Base-by-base conservation (phyloP, 176 grass and related monocot species). In the Secale cereale region DNA sequence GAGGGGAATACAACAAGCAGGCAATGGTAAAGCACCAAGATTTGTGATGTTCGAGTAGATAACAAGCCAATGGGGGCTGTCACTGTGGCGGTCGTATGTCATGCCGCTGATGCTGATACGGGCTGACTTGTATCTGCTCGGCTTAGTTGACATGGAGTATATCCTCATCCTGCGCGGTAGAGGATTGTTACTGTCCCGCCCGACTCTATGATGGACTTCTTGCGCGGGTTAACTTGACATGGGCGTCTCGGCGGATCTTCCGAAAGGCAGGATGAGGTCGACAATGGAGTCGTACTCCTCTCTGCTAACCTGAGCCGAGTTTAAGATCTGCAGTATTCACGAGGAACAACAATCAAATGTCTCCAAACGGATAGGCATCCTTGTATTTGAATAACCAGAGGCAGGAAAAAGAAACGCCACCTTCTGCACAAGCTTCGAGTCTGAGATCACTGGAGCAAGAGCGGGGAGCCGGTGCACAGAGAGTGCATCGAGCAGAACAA, bases 401-500 rank as follows among this genome's bases (percentile, higher is more conserved):
- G 65, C 19, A 71, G 10, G 39, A 19, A 11, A 62, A 77, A 20
- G 29, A 16, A 50, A 72, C 22, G 68, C 78, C 75, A 89, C 92
- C 81, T 92, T 87, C 12, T 86, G 76, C 40, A 91, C n/a, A 64
- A 86, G 76, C 59, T 86, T 90, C 2, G 39, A 78, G 69, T 95
- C 85, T 73, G 86, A 79, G 25, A 94, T 65, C 13, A 83, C 27
- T 36, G 86, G 80, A 85, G 85, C 56, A 82, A 96, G 79, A 54
- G 79, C 73, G 45, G 89, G 91, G 80, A 99, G 90, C 61, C 43
- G 84, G 45, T 85, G 86, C 35, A 91, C 10, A 0, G 93, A 99
- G 20, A 92, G 83, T 31, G 86, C 93, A 80, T 96, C 88, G 22
- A 99, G 86, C 71, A 99, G 85, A 29, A 94, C 28, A 70, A 96